phyloP scores from a whole-genome alignment of 2,329 filamentous ascomycete species.

The Paracamarosporium sp. region DNA sequence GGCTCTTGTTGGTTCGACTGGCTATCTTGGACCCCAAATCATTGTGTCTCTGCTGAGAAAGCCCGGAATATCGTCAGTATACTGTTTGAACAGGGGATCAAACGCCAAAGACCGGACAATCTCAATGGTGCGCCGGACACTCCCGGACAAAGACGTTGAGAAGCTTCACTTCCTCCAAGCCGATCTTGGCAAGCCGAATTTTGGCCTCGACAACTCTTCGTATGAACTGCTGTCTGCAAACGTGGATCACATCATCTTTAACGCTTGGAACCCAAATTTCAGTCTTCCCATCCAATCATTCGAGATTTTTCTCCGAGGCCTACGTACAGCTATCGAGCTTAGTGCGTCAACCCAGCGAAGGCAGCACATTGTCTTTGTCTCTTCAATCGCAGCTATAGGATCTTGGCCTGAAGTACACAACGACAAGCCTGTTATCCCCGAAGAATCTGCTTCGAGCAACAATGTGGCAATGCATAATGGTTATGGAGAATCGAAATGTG shows the following conservation, averaged over 20 bases:
- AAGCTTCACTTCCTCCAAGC: conserved; percentile 9
- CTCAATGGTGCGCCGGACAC: neutral
- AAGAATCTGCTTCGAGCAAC: conserved; percentile 23
- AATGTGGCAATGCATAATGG: conserved; percentile 36
- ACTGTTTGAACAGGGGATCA: conserved; percentile 22
- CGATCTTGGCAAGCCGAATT: conserved; percentile 16
- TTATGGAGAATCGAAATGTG: conserved; percentile 46
- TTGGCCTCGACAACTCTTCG: conserved; percentile 44
- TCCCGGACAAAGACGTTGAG: neutral
- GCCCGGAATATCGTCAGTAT: conserved; percentile 10
- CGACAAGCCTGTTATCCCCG: conserved; percentile 10
- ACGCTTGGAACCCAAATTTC: conserved; percentile 63
- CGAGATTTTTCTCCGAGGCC: conserved; percentile 29
- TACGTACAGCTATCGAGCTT: conserved; percentile 13
- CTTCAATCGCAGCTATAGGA: conserved; percentile 22
- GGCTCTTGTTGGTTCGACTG: conserved; percentile 20
- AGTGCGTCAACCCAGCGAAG: neutral
- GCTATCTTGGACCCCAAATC: conserved; percentile 20
- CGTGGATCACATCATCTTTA: conserved; percentile 56
- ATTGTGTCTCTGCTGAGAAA: conserved; percentile 12
- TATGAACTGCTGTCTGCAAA: conserved; percentile 9
- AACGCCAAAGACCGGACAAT: conserved; percentile 13
- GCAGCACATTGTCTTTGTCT: conserved; percentile 18
- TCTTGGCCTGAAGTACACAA: conserved; percentile 14
- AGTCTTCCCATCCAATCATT: conserved; percentile 30